Base-by-base conservation (phyloP, 2,329 filamentous ascomycete species). In the Ophiognomonia clavigignenti-juglandacearum region DNA sequence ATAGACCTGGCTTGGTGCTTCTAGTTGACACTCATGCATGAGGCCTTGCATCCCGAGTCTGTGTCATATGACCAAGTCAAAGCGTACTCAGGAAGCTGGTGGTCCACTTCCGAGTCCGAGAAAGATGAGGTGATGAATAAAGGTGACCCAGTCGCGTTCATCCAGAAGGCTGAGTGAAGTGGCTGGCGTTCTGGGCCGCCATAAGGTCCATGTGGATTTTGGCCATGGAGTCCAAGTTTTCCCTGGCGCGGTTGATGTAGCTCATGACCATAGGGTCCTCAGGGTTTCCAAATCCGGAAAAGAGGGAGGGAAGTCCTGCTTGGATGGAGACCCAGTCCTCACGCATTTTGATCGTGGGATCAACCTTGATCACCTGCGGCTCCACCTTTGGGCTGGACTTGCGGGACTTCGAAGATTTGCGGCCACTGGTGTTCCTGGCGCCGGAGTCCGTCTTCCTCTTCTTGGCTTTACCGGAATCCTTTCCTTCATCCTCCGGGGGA, bases 291-390 rank as follows among this genome's bases (percentile, higher is more conserved):
- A 77, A 70, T 39, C 64, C 66, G 43, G 69, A 66, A 37, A 83
- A 69, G 34, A 86, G 77, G 51, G 72, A 72, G 56, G 85, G 76
- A 41, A 88, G 74, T 31, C 74, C 75, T 59, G 74, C 76, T 64
- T 79, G 83, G 65, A 84, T 80, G 54, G 82, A 76, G 58, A 77
- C 67, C 78, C 77, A 82, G 56, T 77, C 69, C 51, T 78, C 71
- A 43, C 74, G 63, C 40, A 76, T 66, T 27, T 73, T 71, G 56
- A 64, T 63, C 38, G 62, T 57, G 13, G 61, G 51, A 40, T 64
- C 62, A 57, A 64, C 63, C 52, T 63, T 63, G 51, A 57, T 20
- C 16, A 59, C 58, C 41, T 57, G 61, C 8, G 61, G 64, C 46
- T 61, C 59, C 23, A 58, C 58, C 13, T 58, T 45, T 9, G 45